Base-by-base conservation (phyloP, 2,329 filamentous ascomycete species). In the Xylariaceae sp. region DNA sequence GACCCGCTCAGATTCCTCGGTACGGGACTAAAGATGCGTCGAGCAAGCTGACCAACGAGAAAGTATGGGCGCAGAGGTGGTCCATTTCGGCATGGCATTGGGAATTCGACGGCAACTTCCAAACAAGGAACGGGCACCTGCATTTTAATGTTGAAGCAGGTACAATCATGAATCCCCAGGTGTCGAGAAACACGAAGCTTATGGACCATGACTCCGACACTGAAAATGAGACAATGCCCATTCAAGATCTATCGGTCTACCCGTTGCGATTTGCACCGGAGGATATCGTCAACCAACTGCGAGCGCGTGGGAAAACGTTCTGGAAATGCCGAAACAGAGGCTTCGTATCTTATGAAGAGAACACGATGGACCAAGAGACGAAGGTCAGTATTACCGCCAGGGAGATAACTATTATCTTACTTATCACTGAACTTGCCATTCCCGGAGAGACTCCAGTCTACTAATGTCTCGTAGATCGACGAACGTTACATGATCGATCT, bases 401-500 rank as follows among this genome's bases (percentile, higher is more conserved):
- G n/a, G n/a, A n/a, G n/a, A n/a, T n/a, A n/a, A n/a, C n/a, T n/a
- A n/a, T n/a, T n/a, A n/a, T n/a, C n/a, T n/a, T n/a, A n/a, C n/a
- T n/a, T n/a, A n/a, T n/a, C n/a, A n/a, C n/a, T n/a, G n/a, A n/a
- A n/a, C n/a, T n/a, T n/a, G n/a, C n/a, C n/a, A n/a, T n/a, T n/a
- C n/a, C n/a, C n/a, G n/a, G n/a, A n/a, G n/a, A n/a, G n/a, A n/a
- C n/a, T n/a, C n/a, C n/a, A n/a, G n/a, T n/a, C n/a, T n/a, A n/a
- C n/a, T n/a, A n/a, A n/a, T n/a, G n/a, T n/a, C n/a, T n/a, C n/a
- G 18, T 42, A 42, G 47, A 18, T 43, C 40, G 39, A 49, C 28
- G 47, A 49, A 31, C 47, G 47, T 5, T 49, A 49, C 18, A 49
- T 49, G 47, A 49, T 49, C 12, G 47, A 49, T 17, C 28, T 49